phyloP scores from a whole-genome alignment of 1,139 yeast species.

The Pichia sp. region DNA sequence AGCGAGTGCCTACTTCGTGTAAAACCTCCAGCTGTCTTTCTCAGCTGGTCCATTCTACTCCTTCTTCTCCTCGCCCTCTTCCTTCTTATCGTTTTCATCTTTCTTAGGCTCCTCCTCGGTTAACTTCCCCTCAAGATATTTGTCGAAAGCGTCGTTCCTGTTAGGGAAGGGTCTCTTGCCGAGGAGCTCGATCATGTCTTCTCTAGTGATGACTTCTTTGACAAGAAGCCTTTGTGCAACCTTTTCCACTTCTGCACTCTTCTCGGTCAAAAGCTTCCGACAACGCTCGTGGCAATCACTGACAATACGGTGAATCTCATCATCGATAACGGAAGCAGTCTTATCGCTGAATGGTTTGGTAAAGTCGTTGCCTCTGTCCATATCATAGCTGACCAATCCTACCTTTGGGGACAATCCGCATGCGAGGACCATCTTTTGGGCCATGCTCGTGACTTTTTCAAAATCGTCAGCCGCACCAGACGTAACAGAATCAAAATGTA shows the following conservation, averaged over 20 bases:
- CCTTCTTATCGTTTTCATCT: neutral
- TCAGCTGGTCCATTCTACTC: neutral
- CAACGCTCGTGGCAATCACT: constrained; percentile 74
- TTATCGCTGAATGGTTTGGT: constrained; percentile 90
- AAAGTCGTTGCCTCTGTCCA: constrained; percentile 41
- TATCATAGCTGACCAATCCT: constrained; percentile 65
- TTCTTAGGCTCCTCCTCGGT: constrained; percentile 12
- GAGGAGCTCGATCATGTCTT: constrained; percentile 69
- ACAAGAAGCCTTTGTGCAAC: constrained; percentile 82
- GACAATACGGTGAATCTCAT: constrained; percentile 78
- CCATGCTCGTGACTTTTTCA: constrained; percentile 93
- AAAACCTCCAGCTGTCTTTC: too few relatives aligned
- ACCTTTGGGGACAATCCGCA: constrained; percentile 87
- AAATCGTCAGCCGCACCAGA: constrained; percentile 96
- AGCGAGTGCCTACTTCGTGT: too few relatives aligned
- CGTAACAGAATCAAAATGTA: constrained; percentile 84
- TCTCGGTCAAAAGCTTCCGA: constrained; percentile 61
- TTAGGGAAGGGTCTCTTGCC: constrained; percentile 80
- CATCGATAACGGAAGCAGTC: constrained; percentile 76
- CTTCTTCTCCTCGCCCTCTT: neutral
- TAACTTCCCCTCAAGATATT: constrained; percentile 43
- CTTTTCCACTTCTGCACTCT: constrained; percentile 66
- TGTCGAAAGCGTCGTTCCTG: constrained; percentile 88
- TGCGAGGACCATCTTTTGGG: constrained; percentile 85
- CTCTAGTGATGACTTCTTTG: constrained; percentile 73